Conservation (phyloP, 257 asterid species). For the Solanum piurae region DNA sequence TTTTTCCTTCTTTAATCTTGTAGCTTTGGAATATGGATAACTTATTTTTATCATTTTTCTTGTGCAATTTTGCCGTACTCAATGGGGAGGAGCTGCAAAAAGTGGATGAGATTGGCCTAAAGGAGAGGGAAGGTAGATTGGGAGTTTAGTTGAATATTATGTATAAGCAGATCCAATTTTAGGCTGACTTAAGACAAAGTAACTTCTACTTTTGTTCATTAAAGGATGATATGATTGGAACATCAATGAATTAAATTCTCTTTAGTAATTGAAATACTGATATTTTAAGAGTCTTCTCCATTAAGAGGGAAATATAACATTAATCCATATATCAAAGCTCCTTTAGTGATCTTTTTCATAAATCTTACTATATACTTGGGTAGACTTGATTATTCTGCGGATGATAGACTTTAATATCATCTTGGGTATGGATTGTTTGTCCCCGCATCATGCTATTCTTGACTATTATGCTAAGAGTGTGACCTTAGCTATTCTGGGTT, state of each 20-base stretch:
- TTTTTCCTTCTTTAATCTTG: too few relatives aligned
- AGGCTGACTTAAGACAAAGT: background rate
- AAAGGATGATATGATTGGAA: too few relatives aligned
- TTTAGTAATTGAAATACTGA: background rate
- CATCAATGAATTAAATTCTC: background rate
- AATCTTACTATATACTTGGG: too few relatives aligned
- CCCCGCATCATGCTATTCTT: too few relatives aligned
- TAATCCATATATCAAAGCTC: background rate
- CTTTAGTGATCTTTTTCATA: too few relatives aligned
- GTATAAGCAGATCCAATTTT: background rate
- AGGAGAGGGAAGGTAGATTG: background rate
- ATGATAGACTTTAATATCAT: too few relatives aligned
- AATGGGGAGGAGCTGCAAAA: background rate
- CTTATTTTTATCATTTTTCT: too few relatives aligned
- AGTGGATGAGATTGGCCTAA: background rate
- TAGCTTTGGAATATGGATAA: too few relatives aligned
- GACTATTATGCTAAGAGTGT: too few relatives aligned
- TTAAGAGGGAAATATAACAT: background rate
- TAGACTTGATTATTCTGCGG: too few relatives aligned
- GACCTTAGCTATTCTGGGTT: too few relatives aligned
- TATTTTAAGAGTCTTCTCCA: background rate
- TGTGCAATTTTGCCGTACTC: background rate
- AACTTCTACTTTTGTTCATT: background rate
- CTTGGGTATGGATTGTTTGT: too few relatives aligned
- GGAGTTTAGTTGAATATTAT: background rate